Evolutionary conservation across 2,329 filamentous ascomycete species (phyloP), one percentile per base, ranked within the genome.

Genomic region (Ophiostoma novo-ulmi): DNA sequence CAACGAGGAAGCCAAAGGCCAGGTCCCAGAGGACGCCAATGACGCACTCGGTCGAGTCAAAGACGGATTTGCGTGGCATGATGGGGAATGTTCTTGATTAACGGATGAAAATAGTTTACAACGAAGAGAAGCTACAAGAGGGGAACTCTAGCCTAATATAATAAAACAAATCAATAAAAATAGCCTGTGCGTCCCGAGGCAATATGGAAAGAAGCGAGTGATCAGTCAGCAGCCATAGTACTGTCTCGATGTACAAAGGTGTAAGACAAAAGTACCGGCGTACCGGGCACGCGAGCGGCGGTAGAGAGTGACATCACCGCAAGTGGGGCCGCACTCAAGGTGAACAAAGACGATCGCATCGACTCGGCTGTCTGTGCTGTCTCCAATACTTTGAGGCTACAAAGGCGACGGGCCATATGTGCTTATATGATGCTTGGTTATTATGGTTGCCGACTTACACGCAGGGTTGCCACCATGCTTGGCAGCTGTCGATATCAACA

Each of bases 11-110:
- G 48, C 76, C 75, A 14, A 81, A 75, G 58, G 78, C 77, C 22
- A 80, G 73, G 73, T 80, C 77, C 79, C 79, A 81, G 70, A 81
- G 75, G 68, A 80, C 68, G 55, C 80, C 78, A 69, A 81, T 76
- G 44, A 80, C 76, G 6, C 78, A 77, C 70, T 79, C 76, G 26
- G 75, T 76, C 6, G 78, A 78, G 63, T 78, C 74, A 70, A 79
- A 78, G 58, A 78, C 14, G 8, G 61, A 69, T 35, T 65, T 67
- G 4, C 58, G 22, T 48, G 73, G 68, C 48, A 41, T 72, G 14
- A 14, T 67, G 31, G 55, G 3, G 31, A 31, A 31, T 66, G 17
- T 35, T 69, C 39, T 52, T 52, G 3, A 14, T 55, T 31, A 31
- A 38, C 35, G n/a, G 22, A n/a, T 39, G 1, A 61, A 39, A 0